Evolutionary conservation across 2,329 filamentous ascomycete genomes (phyloP).

Genomic region (Chrysosporium queenslandicum): DNA sequence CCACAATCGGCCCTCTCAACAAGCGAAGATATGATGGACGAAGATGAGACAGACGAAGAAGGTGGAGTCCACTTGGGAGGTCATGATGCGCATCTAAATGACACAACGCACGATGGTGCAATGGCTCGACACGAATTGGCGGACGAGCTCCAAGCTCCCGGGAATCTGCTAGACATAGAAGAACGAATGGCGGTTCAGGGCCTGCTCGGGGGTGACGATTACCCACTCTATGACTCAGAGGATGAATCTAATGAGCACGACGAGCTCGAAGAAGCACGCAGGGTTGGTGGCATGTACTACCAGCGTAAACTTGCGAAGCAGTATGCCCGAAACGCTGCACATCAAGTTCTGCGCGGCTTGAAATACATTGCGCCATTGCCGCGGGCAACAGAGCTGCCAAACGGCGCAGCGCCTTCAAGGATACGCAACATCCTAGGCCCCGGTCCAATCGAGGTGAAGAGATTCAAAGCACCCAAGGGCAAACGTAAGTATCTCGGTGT

Average conservation of each 20-base stretch:
- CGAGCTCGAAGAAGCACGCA: constrained; percentile 64
- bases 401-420: constrained; percentile 29
- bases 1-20: constrained; percentile 65
- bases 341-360: constrained; percentile 38
- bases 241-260: constrained; percentile 69
- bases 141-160: constrained; percentile 38
- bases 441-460: constrained; percentile 38
- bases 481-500: constrained; percentile 35
- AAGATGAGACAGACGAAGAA: constrained; percentile 60
- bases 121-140: constrained; percentile 43
- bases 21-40: constrained; percentile 65
- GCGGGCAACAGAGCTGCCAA: constrained; percentile 31
- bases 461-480: constrained; percentile 49
- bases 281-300: constrained; percentile 68
- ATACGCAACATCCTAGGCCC: constrained; percentile 31
- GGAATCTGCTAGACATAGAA: constrained; percentile 60
- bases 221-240: constrained; percentile 82
- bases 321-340: constrained; percentile 42
- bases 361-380: constrained; percentile 49
- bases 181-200: constrained; percentile 62
- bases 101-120: constrained; percentile 39
- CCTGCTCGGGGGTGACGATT: constrained; percentile 55
- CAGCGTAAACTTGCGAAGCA: constrained; percentile 50
- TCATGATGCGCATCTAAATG: constrained; percentile 35
- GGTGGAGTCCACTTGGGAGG: constrained; percentile 24